These are phyloP conservation scores for Asclepias syriaca DNA, from an alignment of 257 asterid genomes.

Conservation along the genomic window DNA sequence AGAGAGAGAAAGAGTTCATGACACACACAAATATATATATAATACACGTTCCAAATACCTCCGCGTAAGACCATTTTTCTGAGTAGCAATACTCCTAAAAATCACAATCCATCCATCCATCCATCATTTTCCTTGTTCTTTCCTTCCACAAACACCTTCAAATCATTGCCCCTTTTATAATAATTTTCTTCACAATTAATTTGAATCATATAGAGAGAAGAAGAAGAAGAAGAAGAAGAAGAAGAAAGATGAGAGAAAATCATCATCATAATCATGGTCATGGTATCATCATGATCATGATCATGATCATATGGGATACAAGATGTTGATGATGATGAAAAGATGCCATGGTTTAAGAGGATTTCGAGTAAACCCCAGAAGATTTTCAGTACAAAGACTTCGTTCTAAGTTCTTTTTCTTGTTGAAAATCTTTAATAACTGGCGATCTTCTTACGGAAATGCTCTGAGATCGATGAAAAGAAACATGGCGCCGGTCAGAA, in stretches of 20 bases:
- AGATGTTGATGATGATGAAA: slow-evolving; percentile 23
- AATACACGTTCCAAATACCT: slow-evolving; percentile 14
- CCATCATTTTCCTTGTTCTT: slow-evolving; percentile 16
- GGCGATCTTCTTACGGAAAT: slow-evolving; percentile 24
- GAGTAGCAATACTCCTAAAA: neutral
- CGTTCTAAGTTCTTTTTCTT: slow-evolving; percentile 32
- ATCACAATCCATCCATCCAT: neutral
- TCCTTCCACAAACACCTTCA: slow-evolving; percentile 21
- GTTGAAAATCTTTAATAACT: slow-evolving; percentile 22
- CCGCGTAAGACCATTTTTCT: slow-evolving; percentile 19
- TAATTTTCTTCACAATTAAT: too few relatives aligned
- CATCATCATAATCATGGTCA: neutral
- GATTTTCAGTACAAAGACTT: slow-evolving; percentile 35
- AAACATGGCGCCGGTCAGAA: neutral
- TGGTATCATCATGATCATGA: neutral
- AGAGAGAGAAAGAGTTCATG: neutral
- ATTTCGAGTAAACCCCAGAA: slow-evolving; percentile 31
- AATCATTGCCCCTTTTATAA: slow-evolving; percentile 7
- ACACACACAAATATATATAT: neutral
- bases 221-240: neutral
- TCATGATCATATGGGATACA: slow-evolving; percentile 23
- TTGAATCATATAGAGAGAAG: too few relatives aligned
- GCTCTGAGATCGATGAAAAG: slow-evolving; percentile 20
- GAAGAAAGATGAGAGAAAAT: too few relatives aligned
- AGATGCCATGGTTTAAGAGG: slow-evolving; percentile 35